Percentiles rank a stretch among this genome's conserved stretches.
Evolutionary conservation across 176 grass and related monocot genomes (phyloP).

Genomic region (Panicum miliaceum): DNA sequence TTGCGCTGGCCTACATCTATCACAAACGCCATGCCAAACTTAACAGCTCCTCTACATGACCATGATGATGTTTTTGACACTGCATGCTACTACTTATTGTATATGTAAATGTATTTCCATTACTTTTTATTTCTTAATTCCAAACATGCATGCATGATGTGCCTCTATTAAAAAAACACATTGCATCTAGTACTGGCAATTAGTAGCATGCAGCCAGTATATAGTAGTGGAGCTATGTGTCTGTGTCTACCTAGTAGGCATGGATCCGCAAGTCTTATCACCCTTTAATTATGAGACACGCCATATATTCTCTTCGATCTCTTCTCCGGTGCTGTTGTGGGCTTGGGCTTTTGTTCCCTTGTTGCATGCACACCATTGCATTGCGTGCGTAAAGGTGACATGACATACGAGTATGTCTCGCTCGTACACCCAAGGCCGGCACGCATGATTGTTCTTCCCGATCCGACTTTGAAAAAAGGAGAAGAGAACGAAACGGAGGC

Average conservation of each 20-base stretch:
- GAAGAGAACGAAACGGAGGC: neutral
- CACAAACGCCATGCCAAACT: neutral
- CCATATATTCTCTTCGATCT: conserved; percentile 58
- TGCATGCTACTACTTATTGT: neutral
- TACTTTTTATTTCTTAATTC: neutral
- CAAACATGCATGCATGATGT: neutral
- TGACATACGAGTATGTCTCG: conserved; percentile 58
- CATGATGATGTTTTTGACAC: conserved; percentile 24
- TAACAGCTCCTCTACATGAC: neutral
- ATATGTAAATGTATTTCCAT: neutral
- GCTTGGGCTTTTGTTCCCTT: conserved; percentile 46
- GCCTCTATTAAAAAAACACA: neutral
- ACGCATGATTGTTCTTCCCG: conserved; percentile 45
- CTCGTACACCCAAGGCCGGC: conserved; percentile 32
- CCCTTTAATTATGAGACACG: conserved; percentile 55
- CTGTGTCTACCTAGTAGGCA: neutral
- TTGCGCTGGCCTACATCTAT: neutral
- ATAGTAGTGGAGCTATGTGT: neutral
- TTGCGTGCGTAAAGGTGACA: conserved; percentile 59
- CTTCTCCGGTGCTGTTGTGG: conserved; percentile 61
- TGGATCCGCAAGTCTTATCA: conserved; percentile 45
- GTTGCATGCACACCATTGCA: conserved; percentile 8
- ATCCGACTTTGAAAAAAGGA: conserved; percentile 11
- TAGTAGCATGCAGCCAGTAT: neutral
- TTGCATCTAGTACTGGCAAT: neutral